These are phyloP conservation scores for Amanita pseudoporphyria DNA, from an alignment of 768 basidiomycete genomes.

Conservation along the genomic window DNA sequence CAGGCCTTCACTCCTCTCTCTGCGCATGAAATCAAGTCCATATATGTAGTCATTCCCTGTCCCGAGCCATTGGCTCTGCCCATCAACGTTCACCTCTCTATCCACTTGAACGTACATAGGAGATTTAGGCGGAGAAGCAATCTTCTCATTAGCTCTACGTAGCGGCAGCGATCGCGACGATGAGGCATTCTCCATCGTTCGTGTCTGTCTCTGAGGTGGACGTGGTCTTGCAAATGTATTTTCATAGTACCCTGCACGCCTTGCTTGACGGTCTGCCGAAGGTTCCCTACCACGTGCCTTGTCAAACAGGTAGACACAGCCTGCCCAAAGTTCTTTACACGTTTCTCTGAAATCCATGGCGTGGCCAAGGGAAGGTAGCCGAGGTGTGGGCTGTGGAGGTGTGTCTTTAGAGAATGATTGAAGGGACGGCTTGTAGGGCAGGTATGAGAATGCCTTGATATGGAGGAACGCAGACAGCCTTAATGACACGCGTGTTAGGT, in stretches of 20 bases:
- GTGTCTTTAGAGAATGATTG: slow-evolving; percentile 19
- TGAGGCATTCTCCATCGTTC: neutral
- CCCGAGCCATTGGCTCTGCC: slow-evolving; percentile 44
- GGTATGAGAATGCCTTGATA: slow-evolving; percentile 64
- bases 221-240: slow-evolving; percentile 33
- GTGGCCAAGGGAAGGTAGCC: slow-evolving; percentile 47
- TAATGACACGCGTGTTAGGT: slow-evolving; percentile 15
- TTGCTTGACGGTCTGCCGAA: slow-evolving; percentile 32
- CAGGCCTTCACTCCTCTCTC: slow-evolving; percentile 45
- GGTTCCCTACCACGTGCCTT: slow-evolving; percentile 48
- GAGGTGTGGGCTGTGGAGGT: slow-evolving; percentile 34
- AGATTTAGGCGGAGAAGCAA: neutral
- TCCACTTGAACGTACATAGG: slow-evolving; percentile 31
- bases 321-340: slow-evolving; percentile 48
- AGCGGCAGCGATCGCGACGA: slow-evolving; percentile 8
- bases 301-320: slow-evolving; percentile 47
- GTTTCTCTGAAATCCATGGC: slow-evolving; percentile 67
- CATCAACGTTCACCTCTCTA: slow-evolving; percentile 31
- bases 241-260: slow-evolving; percentile 32
- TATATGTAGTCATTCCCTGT: slow-evolving; percentile 36
- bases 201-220: slow-evolving; percentile 4
- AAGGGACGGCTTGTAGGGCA: slow-evolving; percentile 37
- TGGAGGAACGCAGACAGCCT: slow-evolving; percentile 61
- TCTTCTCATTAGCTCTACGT: neutral
- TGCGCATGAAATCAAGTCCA: slow-evolving; percentile 26